These are phyloP conservation scores for Hypoxylon intermedium DNA, from an alignment of 495 filamentous ascomycete genomes.

Conservation along the genomic window DNA sequence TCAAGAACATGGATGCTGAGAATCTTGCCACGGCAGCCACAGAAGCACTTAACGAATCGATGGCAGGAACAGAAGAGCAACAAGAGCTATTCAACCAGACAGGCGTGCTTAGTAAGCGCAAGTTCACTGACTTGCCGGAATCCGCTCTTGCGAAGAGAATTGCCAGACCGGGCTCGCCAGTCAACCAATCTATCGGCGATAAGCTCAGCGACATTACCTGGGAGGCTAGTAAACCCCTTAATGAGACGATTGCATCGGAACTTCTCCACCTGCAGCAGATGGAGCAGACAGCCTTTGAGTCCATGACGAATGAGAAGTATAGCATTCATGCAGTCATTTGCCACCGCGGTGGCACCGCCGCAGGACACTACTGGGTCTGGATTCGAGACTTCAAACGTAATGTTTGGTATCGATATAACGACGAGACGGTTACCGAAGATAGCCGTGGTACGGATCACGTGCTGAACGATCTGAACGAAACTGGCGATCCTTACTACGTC, in stretches of 20 bases:
- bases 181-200: conserved; percentile 1
- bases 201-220: conserved; percentile 19
- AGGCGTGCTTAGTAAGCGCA: background rate
- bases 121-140: background rate
- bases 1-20: background rate
- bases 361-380: conserved; percentile 97
- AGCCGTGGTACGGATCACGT: conserved; percentile 61
- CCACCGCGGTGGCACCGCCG: conserved; percentile 69
- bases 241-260: conserved; percentile 18
- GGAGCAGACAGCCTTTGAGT: conserved; percentile 49
- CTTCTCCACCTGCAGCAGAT: conserved; percentile 34
- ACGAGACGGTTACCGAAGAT: conserved; percentile 75
- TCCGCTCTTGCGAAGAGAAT: conserved; percentile 2
- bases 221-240: conserved; percentile 19
- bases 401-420: conserved; percentile 94
- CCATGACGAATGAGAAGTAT: conserved; percentile 69
- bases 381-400: conserved; percentile 84
- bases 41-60: background rate
- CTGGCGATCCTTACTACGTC: conserved; percentile 85
- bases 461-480: conserved; percentile 66
- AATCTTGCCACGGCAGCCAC: conserved; percentile 4
- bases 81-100: conserved; percentile 4
- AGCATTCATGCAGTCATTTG: conserved; percentile 92
- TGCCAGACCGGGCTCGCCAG: background rate
- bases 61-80: background rate